Conservation (phyloP, 768 basidiomycete species). For the Boletus rex-veris region DNA sequence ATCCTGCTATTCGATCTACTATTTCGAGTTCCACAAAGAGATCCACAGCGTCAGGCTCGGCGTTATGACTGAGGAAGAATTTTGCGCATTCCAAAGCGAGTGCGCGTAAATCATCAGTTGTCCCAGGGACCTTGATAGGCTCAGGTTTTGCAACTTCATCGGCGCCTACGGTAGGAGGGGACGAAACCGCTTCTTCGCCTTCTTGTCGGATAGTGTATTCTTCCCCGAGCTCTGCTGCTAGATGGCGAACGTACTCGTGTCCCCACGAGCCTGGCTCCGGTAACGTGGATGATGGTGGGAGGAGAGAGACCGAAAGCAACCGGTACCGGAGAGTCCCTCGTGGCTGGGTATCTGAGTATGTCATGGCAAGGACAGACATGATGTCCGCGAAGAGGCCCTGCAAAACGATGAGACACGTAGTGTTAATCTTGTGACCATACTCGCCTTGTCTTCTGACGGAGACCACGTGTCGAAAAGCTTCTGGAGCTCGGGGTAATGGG, state of each 20-base stretch:
- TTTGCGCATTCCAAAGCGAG: constrained; percentile 82
- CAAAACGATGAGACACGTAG: neutral
- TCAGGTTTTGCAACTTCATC: constrained; percentile 32
- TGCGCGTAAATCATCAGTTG: constrained; percentile 68
- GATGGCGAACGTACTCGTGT: constrained; percentile 96
- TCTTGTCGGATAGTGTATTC: constrained; percentile 78
- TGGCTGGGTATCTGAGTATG: constrained; percentile 96
- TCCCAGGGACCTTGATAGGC: constrained; percentile 41
- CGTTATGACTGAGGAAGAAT: constrained; percentile 91
- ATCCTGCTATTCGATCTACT: constrained; percentile 67
- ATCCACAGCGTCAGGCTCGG: constrained; percentile 98
- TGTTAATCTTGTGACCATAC: neutral
- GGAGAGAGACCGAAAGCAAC: constrained; percentile 71
- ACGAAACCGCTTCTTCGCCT: constrained; percentile 35
- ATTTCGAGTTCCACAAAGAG: constrained; percentile 91
- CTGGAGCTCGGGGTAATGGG: constrained; percentile 87
- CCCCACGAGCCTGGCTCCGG: constrained; percentile 97
- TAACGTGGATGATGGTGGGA: constrained; percentile 60
- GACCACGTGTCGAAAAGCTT: constrained; percentile 80
- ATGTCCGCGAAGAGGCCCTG: constrained; percentile 96
- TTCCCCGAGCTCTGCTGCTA: constrained; percentile 94
- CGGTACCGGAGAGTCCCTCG: constrained; percentile 94
- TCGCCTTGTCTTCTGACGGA: constrained; percentile 65
- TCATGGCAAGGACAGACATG: constrained; percentile 98
- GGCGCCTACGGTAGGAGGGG: constrained; percentile 25